Conservation (phyloP, 2,329 filamentous ascomycete species). For the Fusarium falciforme region DNA sequence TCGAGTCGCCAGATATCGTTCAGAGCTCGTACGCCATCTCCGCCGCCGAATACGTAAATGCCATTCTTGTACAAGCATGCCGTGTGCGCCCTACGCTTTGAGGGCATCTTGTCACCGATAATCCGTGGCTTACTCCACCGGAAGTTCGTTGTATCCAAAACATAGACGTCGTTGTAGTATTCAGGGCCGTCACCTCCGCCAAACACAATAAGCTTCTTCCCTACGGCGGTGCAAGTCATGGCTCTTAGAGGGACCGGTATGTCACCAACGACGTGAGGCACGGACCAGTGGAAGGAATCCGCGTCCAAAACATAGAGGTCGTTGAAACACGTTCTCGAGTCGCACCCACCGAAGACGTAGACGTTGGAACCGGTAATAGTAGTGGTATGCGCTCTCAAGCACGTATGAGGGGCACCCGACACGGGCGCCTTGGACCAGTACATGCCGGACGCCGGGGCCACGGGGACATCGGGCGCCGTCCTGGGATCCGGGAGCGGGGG, state of each 20-base stretch:
- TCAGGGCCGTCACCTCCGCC: constrained; percentile 76
- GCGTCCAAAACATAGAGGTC: constrained; percentile 76
- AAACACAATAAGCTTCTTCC: constrained; percentile 77
- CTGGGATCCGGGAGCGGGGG: constrained; percentile 68
- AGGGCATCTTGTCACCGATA: constrained; percentile 67
- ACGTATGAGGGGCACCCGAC: constrained; percentile 71
- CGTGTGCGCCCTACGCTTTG: constrained; percentile 73
- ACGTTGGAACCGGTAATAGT: constrained; percentile 75
- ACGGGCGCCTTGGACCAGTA: constrained; percentile 76
- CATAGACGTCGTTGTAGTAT: constrained; percentile 79
- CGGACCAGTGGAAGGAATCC: constrained; percentile 76
- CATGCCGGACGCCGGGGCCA: constrained; percentile 76
- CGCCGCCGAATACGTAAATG: constrained; percentile 78
- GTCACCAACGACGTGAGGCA: constrained; percentile 72
- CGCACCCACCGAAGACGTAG: constrained; percentile 77
- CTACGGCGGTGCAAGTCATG: constrained; percentile 78
- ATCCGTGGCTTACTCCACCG: constrained; percentile 73
- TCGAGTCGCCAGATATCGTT: constrained; percentile 81
- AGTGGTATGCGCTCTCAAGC: constrained; percentile 74
- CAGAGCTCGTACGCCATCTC: constrained; percentile 75
- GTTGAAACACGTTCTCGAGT: constrained; percentile 75
- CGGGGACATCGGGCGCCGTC: constrained; percentile 68
- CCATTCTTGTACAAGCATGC: constrained; percentile 79
- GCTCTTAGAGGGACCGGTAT: constrained; percentile 73
- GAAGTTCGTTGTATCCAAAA: constrained; percentile 77